Evolutionary conservation across 176 grass and related monocot species (phyloP), one percentile per base, ranked within the genome.

Genomic region (Avena atlantica): DNA sequence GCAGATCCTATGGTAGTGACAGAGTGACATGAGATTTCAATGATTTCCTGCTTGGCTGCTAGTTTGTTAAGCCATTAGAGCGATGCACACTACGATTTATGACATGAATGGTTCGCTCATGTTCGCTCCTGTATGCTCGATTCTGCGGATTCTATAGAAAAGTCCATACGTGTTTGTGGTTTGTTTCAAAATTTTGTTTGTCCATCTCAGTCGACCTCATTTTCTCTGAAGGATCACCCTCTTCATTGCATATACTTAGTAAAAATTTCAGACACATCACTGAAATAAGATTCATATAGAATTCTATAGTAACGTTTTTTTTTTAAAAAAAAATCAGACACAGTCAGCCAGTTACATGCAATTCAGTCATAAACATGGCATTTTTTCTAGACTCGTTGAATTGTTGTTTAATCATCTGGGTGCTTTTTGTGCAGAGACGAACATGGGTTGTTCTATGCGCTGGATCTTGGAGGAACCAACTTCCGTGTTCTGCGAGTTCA

Each of bases 401-500:
- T 70, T 12, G 19, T 81, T 70, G 8, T 51, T 47, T 83, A 65
- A 84, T 44, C 27, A 83, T 87, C 24, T 17, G 12, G 5, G 4
- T 76, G 21, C 51, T 82, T 27, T 64, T 77, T 85, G 16, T 70
- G 51, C 82, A 91, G 90, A 47, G 82, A 91, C 37, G 90, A 91
- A 76, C 82, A 88, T 60, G 94, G 94, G 13, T 75, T 97, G 48
- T 97, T 90, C 79, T 97, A 97, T 86, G 94, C 90, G 69, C 74
- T 97, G 47, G 94, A 94, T 87, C 94, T 97, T 87, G 94, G 94
- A 78, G 94, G 94, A 2, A 97, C 92, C 37, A 97, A 97, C 86
- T 94, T 97, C 79, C 89, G 94, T 74, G 94, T 97, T 50, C 71
- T 97, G 69, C 91, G 94, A 76, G 87, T 97, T 44, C 94, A 97